These are phyloP conservation scores for Paracoccidioides lutzii DNA, from an alignment of 2,329 filamentous ascomycete species.

Conservation along the genomic window DNA sequence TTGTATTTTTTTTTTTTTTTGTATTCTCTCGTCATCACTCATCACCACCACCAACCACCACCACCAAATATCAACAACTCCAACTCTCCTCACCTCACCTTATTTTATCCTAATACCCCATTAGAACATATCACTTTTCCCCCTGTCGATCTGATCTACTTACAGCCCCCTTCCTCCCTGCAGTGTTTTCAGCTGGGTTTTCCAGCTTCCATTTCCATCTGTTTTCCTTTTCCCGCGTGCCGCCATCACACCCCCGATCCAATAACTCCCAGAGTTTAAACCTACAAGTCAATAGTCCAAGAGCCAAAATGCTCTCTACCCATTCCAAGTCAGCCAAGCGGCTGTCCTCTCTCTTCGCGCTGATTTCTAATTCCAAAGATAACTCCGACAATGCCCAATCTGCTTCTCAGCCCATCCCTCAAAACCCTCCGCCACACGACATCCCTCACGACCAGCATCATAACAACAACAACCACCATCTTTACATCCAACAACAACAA, in stretches of 20 bases:
- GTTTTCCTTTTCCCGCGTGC: no score
- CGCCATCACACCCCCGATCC: neutral
- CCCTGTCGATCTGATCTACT: no score
- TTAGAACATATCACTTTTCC: no score
- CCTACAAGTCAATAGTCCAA: neutral
- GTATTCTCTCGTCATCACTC: no score
- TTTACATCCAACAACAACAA: neutral
- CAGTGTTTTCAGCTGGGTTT: no score
- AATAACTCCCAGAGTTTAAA: neutral
- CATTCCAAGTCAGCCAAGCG: constrained; percentile 30
- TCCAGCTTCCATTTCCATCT: no score
- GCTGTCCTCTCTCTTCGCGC: constrained; percentile 34
- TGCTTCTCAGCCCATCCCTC: neutral
- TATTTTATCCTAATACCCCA: no score
- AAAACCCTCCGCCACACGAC: neutral
- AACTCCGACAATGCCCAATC: neutral
- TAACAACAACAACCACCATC: neutral
- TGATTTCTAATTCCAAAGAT: constrained; percentile 25
- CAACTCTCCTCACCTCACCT: no score
- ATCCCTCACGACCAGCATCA: neutral
- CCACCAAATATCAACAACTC: no score
- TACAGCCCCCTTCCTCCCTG: no score
- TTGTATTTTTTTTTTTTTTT: no score
- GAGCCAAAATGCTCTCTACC: constrained; percentile 23
- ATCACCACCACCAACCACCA: no score